Conservation (phyloP, 2,329 filamentous ascomycete species). For the Periglandula ipomoeae region DNA sequence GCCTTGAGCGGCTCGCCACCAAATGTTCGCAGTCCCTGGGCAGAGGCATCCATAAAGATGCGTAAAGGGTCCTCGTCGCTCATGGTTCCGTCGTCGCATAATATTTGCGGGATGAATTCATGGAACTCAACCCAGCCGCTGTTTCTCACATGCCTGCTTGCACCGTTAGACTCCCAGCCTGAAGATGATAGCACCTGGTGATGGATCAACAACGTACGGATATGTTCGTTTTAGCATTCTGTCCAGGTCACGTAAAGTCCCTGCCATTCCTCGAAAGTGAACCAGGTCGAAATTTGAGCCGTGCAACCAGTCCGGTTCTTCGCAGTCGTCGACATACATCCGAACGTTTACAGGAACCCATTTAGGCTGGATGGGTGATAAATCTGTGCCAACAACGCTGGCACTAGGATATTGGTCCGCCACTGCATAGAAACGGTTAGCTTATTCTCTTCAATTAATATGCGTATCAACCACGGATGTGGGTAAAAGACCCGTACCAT, state of each 20-base stretch:
- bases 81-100: constrained; percentile 37
- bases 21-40: constrained; percentile 23
- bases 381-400: constrained; percentile 31
- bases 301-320: constrained; percentile 44
- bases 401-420: constrained; percentile 33
- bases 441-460: not conserved
- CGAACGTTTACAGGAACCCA: constrained; percentile 50
- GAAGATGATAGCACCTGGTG: not conserved
- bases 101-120: constrained; percentile 31
- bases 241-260: constrained; percentile 39
- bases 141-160: constrained; percentile 27
- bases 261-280: constrained; percentile 40
- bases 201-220: constrained; percentile 14
- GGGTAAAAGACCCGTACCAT: constrained; percentile 20
- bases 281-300: constrained; percentile 48
- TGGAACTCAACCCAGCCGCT: constrained; percentile 46
- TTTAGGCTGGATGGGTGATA: constrained; percentile 36
- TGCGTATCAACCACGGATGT: not conserved
- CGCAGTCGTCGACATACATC: constrained; percentile 54
- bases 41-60: constrained; percentile 23
- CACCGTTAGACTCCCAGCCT: constrained; percentile 5
- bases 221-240: constrained; percentile 34
- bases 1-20: constrained; percentile 29
- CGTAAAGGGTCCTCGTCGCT: constrained; percentile 27
- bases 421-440: constrained; percentile 16